Base-by-base conservation (phyloP, 495 filamentous ascomycete species). In the Neurospora tetrasperma region DNA sequence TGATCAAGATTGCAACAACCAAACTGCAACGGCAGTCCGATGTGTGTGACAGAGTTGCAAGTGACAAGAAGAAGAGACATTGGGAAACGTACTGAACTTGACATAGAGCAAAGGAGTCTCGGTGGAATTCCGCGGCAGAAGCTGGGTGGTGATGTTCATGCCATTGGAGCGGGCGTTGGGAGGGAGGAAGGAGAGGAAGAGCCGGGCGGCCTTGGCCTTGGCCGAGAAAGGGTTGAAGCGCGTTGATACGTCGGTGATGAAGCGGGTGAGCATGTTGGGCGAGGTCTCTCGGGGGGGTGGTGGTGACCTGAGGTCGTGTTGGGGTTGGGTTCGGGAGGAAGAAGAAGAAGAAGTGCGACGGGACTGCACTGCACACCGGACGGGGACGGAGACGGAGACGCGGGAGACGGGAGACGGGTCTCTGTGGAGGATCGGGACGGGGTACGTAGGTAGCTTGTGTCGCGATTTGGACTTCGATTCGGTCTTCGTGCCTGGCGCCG, bases 221-320 rank as follows among this genome's bases (percentile, higher is more conserved):
- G 87, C 85, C 6, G 87, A 88, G 88, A 98, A 99, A 27, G 96
- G 96, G 83, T 97, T 97, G 90, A 97, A 98, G 78, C 86, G 88
- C 75, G 93, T 90, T 73, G 88, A 87, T 74, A 98, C 90, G 77
- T 91, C 86, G 78, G 93, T 92, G 83, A 99, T 91, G 85, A 91
- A 93, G 77, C 88, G 86, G 69, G 93, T 96, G 62, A 97, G 90
- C 96, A 99, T 99, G 73, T 80, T 88, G 80, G 71, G 43, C 71
- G 72, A 69, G 72, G 5, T 31, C n/a, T n/a, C 43, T 44, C 27
- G 27, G 27, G 27, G 16, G 0, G 44, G n/a, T 48, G 44, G 14
- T 68, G 48, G 38, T 31, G 39, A 39, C 39, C 39, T 39, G 66
- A 5, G 35, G 48, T 62, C 18, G n/a, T 68, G 48, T 42, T 31